A percentile compares a stretch with the other conserved stretches of the same genome.
Conservation (phyloP, 495 filamentous ascomycete species). For the Hyaloscypha finlandica region DNA sequence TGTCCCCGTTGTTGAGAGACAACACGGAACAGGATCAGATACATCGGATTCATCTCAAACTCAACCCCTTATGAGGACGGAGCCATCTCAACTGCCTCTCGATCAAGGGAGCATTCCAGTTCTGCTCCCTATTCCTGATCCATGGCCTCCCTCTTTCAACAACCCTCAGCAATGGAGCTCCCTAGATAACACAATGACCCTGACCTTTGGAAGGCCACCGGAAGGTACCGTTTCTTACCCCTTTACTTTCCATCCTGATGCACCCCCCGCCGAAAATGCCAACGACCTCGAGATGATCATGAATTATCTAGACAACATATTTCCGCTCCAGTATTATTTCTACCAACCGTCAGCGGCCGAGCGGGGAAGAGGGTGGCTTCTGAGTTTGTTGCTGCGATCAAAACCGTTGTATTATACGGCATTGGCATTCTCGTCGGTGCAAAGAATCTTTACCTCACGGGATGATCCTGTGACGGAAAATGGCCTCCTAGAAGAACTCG, state of each 20-base stretch:
- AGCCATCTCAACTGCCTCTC: neutral
- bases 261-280: slow-evolving; percentile 11
- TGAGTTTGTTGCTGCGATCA: slow-evolving; percentile 6
- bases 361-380: slow-evolving; percentile 21
- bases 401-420: slow-evolving; percentile 18
- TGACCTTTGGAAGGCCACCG: no score
- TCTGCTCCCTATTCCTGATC: neutral
- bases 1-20: neutral
- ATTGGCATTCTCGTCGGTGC: slow-evolving; percentile 1
- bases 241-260: slow-evolving; percentile 1
- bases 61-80: neutral
- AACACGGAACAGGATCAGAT: neutral
- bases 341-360: slow-evolving; percentile 17
- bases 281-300: slow-evolving; percentile 16
- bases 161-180: neutral
- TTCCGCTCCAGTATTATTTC: slow-evolving; percentile 19
- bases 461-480: neutral
- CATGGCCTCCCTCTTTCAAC: neutral
- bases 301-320: slow-evolving; percentile 21
- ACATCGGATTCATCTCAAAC: neutral
- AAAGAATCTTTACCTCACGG: neutral
- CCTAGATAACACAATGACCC: neutral
- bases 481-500: neutral
- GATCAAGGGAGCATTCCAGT: neutral
- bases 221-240: neutral